These are phyloP conservation scores for Flaveria floridana DNA, from an alignment of 140 eudicot genomes.

Conservation along the genomic window DNA sequence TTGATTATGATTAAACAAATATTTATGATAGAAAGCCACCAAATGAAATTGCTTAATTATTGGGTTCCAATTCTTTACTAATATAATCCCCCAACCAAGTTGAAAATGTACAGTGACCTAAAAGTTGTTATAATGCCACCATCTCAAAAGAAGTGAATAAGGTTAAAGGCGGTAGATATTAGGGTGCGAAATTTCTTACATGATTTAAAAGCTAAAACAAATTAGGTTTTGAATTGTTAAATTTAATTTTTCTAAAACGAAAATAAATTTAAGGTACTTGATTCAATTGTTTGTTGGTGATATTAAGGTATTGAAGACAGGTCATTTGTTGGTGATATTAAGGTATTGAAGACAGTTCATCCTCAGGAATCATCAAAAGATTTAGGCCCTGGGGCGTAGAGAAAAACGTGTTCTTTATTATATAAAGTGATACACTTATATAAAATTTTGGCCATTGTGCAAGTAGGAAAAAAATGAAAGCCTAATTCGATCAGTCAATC, in stretches of 20 bases:
- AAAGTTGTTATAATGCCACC: slow-evolving; percentile 27
- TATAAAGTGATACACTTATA: no score
- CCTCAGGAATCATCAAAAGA: no score
- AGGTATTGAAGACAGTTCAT: neutral
- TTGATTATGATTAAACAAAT: slow-evolving; percentile 15
- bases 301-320: neutral
- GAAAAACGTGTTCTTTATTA: no score
- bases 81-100: slow-evolving; percentile 15
- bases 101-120: slow-evolving; percentile 29
- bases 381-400: no score
- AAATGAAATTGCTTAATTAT: slow-evolving; percentile 26
- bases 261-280: no score
- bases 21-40: slow-evolving; percentile 24
- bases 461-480: no score
- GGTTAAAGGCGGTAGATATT: neutral
- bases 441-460: no score
- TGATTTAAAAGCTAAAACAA: neutral
- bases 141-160: neutral
- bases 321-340: neutral
- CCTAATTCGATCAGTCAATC: no score
- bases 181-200: neutral
- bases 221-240: no score
- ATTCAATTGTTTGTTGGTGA: neutral
- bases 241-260: no score
- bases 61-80: slow-evolving; percentile 5